phyloP scores from a whole-genome alignment of 805 yeast genomes.

The Ogataea sp. region DNA sequence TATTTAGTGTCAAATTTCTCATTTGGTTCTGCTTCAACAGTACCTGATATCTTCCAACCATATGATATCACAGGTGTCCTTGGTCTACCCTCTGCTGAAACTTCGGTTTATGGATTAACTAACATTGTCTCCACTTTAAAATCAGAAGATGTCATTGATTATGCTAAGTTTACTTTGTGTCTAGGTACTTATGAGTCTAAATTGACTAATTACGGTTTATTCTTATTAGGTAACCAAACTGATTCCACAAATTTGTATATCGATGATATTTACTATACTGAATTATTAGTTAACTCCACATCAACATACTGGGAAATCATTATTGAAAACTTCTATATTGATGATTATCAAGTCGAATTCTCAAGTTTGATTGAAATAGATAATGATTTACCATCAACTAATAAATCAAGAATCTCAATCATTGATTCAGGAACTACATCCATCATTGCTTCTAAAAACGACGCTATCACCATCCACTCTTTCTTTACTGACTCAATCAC shows the following conservation, averaged over 20 bases:
- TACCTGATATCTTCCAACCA: slow-evolving; percentile 43
- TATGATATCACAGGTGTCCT: slow-evolving; percentile 53
- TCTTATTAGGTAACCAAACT: slow-evolving; percentile 34
- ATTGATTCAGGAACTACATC: slow-evolving; percentile 66
- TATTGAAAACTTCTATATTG: slow-evolving; percentile 29
- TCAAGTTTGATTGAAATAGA: slow-evolving; percentile 16
- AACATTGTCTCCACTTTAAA: slow-evolving; percentile 35
- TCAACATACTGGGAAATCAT: slow-evolving; percentile 45
- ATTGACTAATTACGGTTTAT: slow-evolving; percentile 29
- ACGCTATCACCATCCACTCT: slow-evolving; percentile 46
- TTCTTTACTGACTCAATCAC: slow-evolving; percentile 40
- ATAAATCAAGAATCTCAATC: slow-evolving; percentile 33
- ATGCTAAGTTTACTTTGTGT: slow-evolving; percentile 36
- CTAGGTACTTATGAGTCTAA: slow-evolving; percentile 25
- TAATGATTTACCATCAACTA: slow-evolving; percentile 9
- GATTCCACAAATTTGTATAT: slow-evolving; percentile 23
- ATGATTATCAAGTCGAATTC: slow-evolving; percentile 26
- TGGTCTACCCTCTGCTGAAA: slow-evolving; percentile 45
- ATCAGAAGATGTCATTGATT: slow-evolving; percentile 24
- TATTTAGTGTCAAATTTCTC: slow-evolving; percentile 30
- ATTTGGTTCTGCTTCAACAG: slow-evolving; percentile 46
- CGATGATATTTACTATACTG: slow-evolving; percentile 33
- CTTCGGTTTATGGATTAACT: slow-evolving; percentile 22
- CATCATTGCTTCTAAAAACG: slow-evolving; percentile 43
- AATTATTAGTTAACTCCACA: slow-evolving; percentile 21